Percentiles rank a stretch among this genome's conserved stretches.
Conservation (phyloP, 371 early-diverging fungal species). For the Homolaphlyctis polyrhiza region DNA sequence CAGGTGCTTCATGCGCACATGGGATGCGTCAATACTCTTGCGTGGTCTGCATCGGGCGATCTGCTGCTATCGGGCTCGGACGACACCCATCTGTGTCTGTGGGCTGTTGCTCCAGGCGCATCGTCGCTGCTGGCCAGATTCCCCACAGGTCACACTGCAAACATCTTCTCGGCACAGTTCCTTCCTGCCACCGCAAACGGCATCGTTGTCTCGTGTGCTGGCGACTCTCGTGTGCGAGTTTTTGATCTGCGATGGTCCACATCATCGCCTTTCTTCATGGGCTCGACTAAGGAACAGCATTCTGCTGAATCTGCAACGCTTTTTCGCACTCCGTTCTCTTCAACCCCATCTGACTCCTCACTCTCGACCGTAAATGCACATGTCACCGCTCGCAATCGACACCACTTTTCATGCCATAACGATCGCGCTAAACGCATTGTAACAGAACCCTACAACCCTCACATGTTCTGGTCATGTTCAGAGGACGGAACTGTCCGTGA, state of each 20-base stretch:
- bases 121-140: conserved; percentile 24
- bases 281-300: no score
- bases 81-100: conserved; percentile 56
- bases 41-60: conserved; percentile 57
- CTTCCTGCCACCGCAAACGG: conserved; percentile 61
- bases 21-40: conserved; percentile 76
- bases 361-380: no score
- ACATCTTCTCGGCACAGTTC: conserved; percentile 73
- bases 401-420: conserved; percentile 51
- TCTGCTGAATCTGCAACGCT: no score
- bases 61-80: conserved; percentile 63
- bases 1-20: no score
- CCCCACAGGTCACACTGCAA: conserved; percentile 57
- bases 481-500: conserved; percentile 65
- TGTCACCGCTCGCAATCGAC: no score
- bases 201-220: conserved; percentile 61
- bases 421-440: conserved; percentile 53
- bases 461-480: conserved; percentile 56
- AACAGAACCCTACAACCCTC: conserved; percentile 39
- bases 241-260: conserved; percentile 63
- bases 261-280: no score
- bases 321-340: no score
- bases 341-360: no score
- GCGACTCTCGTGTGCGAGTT: conserved; percentile 60
- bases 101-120: conserved; percentile 28